Evolutionary conservation across 176 grass and related monocot genomes (phyloP).

Genomic region (Bothriochloa decipiens): DNA sequence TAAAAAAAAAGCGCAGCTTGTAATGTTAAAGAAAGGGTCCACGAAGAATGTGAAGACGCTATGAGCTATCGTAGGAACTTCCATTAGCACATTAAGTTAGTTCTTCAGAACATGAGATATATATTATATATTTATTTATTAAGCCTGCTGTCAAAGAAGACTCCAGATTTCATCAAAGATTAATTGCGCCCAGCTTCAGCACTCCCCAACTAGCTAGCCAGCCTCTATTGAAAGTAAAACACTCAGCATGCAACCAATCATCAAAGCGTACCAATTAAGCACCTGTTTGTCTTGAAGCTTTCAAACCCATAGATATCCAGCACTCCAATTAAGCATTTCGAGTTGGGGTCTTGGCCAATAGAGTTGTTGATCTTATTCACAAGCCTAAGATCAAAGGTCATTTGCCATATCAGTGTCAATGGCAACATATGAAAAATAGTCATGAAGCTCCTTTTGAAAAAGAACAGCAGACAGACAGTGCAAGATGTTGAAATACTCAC

Average conservation of each 20-base stretch:
- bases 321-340: constrained; percentile 91
- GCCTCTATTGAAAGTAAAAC: constrained; percentile 27
- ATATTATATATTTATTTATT: neutral
- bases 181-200: constrained; percentile 17
- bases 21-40: constrained; percentile 23
- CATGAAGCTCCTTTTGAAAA: constrained; percentile 38
- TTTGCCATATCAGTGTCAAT: constrained; percentile 29
- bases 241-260: constrained; percentile 40
- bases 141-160: neutral
- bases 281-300: constrained; percentile 99
- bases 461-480: neutral
- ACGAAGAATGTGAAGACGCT: neutral
- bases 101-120: constrained; percentile 34
- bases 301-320: constrained; percentile 99
- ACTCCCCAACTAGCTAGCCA: neutral
- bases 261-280: constrained; percentile 74
- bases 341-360: constrained; percentile 97
- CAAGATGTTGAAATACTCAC: constrained; percentile 49
- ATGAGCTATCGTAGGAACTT: constrained; percentile 9
- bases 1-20: neutral
- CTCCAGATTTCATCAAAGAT: neutral
- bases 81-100: neutral
- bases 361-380: constrained; percentile 95
- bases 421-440: constrained; percentile 35
- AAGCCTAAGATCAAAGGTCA: constrained; percentile 71